Base-by-base conservation (phyloP, 2,329 filamentous ascomycete species). In the Exophiala sideris region DNA sequence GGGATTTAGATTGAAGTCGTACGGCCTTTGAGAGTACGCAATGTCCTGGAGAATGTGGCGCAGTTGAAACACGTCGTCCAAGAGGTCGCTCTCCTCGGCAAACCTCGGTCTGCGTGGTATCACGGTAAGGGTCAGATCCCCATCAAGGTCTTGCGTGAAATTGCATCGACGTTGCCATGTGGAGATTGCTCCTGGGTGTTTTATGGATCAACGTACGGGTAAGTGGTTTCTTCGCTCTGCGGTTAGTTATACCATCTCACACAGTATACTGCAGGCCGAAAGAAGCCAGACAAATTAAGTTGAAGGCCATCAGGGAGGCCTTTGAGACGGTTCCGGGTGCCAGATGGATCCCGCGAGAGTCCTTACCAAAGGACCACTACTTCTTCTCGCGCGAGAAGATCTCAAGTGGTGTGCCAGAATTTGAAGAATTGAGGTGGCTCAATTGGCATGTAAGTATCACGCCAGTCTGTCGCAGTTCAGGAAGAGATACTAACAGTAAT, bases 391-490 rank as follows among this genome's bases (percentile, higher is more conserved):
- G 48, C 54, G 66, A 41, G 53, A 51, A 51, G 16, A 58, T 70
- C 16, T 66, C 70, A 12, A 62, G 67, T 7, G 72, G 71, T 1
- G 63, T 72, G 2, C 71, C 72, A 0, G 69, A 70, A 1, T 59
- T 72, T 1, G 67, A 72, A 12, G 74, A 76, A 61, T 56, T 77
- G 44, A 60, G 62, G 8, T 73, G 71, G 70, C 65, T 73, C n/a
- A 68, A 71, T 54, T 75, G 73, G 73, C 63, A 74, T 45, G 38
- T 16, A 10, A 41, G 18, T 14, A 41, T 41, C 18, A 16, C 11
- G 9, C 9, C n/a, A 10, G 38, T n/a, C 38, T n/a, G n/a, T 10
- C 18, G 10, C 38, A 41, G 9, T 18, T 41, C 9, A 20, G 18
- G 18, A 18, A 41, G 18, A 10, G n/a, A 20, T 10, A 20, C n/a